Percentiles rank a stretch among this genome's conserved stretches.
Evolutionary conservation across 73 alveolate genomes (phyloP).

Genomic region (Paramecium octaurelia): DNA sequence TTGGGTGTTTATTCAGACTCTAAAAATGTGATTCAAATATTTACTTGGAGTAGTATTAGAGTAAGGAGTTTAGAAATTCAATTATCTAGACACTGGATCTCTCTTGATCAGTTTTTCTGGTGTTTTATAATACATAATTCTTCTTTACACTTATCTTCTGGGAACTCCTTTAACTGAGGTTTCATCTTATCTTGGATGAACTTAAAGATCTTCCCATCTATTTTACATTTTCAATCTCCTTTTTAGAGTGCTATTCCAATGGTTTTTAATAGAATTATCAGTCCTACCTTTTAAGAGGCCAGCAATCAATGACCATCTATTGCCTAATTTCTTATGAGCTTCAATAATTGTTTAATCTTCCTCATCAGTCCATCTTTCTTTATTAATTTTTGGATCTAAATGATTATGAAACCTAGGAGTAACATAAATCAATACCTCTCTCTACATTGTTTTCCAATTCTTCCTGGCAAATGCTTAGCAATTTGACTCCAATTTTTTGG

Average conservation of each 20-base stretch:
- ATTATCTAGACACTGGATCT: slow-evolving; percentile 32
- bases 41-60: not conserved
- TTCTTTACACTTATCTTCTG: slow-evolving; percentile 16
- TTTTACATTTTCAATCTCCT: slow-evolving; percentile 52
- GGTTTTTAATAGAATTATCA: slow-evolving; percentile 92
- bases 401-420: slow-evolving; percentile 94
- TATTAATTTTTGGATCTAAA: slow-evolving; percentile 89
- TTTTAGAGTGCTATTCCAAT: slow-evolving; percentile 90
- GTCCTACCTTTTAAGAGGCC: slow-evolving; percentile 85
- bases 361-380: slow-evolving; percentile 92
- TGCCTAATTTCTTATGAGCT: slow-evolving; percentile 89
- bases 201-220: slow-evolving; percentile 59
- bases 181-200: not conserved
- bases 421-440: slow-evolving; percentile 66
- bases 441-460: slow-evolving; percentile 97
- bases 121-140: not conserved
- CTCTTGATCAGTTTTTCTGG: slow-evolving; percentile 28
- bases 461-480: slow-evolving; percentile 95
- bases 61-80: slow-evolving; percentile 14
- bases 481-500: slow-evolving; percentile 95
- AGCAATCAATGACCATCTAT: slow-evolving; percentile 93
- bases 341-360: slow-evolving; percentile 91
- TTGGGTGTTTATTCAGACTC: not conserved
- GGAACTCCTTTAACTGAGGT: slow-evolving; percentile 36
- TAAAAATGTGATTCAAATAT: not conserved